These are phyloP conservation scores for Hysterangium stoloniferum DNA, from an alignment of 768 basidiomycete genomes.

Conservation along the genomic window DNA sequence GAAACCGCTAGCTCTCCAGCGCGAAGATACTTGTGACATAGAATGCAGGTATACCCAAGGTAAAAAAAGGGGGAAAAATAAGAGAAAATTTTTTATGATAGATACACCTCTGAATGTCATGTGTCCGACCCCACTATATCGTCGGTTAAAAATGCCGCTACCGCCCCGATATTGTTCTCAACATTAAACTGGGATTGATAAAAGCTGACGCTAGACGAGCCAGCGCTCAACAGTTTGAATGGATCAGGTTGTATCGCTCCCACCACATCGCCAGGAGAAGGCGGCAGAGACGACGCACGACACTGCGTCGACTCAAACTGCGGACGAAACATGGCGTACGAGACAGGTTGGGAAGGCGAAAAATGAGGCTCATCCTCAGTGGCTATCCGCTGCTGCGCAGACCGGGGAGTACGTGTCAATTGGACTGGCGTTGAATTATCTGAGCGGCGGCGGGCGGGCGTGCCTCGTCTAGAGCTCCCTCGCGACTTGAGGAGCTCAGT, in stretches of 20 bases:
- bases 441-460: neutral
- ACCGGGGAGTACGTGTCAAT: neutral
- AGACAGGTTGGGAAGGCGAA: neutral
- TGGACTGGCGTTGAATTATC: neutral
- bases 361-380: no score
- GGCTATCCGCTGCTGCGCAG: neutral
- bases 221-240: neutral
- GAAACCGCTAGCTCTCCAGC: no score
- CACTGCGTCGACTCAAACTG: constrained; percentile 6
- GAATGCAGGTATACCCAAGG: no score
- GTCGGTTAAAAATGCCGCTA: neutral
- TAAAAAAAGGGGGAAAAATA: no score
- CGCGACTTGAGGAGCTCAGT: constrained; percentile 4
- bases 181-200: constrained; percentile 7
- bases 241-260: neutral
- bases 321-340: constrained; percentile 7
- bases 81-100: no score
- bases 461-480: neutral
- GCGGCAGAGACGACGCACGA: neutral
- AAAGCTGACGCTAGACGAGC: neutral
- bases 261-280: neutral
- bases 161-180: neutral
- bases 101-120: no score
- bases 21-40: no score
- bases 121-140: neutral